Base-by-base conservation (phyloP, 208 protist species). In the Leishmania turanica region DNA sequence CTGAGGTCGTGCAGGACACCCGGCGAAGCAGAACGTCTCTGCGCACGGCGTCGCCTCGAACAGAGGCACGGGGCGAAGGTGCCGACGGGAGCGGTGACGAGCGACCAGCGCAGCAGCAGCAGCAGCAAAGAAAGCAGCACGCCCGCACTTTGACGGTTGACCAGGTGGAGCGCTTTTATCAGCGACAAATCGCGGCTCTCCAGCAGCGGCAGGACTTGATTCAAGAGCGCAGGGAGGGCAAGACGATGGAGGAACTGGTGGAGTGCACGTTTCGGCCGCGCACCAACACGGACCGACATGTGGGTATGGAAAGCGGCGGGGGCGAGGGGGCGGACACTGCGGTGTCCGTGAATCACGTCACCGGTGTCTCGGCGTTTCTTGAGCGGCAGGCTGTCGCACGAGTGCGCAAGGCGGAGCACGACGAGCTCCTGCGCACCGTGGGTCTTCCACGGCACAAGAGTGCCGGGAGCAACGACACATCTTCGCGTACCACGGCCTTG, bases 241-340 rank as follows among this genome's bases (percentile, higher is more conserved):
- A 89, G 81, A 58, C 69, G 56, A 72, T 83, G 76, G 85, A 92
- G 80, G 91, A 97, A 65, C 78, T 93, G 69, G 79, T 86, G n/a
- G 84, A 91, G n/a, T 97, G 94, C 75, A 97, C 94, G 3, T 97
- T 97, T 77, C 88, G 90, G 0, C 94, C 94, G 0, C 83, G 82
- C 56, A 97, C 93, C 0, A 90, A 90, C 80, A 82, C 80, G 8
- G 83, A 82, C n/a, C 31, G 56, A 24, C 15, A 56, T 34, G 53
- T 21, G 51, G 15, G n/a, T 17, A 17, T 19, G 9, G 72, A 76
- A 15, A 27, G 7, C 8, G 74, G 37, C 24, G 21, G 17, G 24
- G 17, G 5, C 17, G 72, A 8, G 7, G 72, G 51, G 15, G 83
- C 53, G 27, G 51, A 34, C n/a, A 27, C 27, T 42, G 73, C 73